Evolutionary conservation across 371 early-diverging fungal genomes (phyloP).

Genomic region (Batrachochytrium dendrobatidis): DNA sequence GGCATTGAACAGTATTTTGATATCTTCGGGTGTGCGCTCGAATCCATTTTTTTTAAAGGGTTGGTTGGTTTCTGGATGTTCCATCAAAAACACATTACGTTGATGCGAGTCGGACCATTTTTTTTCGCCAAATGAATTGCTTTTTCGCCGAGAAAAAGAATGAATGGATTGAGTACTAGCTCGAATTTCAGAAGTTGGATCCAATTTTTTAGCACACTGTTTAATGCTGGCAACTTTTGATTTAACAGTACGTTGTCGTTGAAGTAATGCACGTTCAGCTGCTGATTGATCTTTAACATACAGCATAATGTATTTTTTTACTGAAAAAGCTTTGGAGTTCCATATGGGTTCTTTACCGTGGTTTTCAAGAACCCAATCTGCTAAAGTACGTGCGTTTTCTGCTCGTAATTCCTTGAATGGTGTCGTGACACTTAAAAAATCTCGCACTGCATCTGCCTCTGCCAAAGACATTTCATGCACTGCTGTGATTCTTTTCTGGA

Average conservation of each 20-base stretch:
- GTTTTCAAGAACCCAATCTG: slow-evolving; percentile 5
- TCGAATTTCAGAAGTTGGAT: neutral
- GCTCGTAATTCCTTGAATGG: neutral
- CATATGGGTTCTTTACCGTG: slow-evolving; percentile 10
- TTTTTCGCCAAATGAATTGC: no score
- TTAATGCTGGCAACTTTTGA: neutral
- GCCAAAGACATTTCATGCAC: neutral
- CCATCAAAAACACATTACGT: neutral
- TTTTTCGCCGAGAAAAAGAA: neutral
- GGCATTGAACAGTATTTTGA: slow-evolving; percentile 15
- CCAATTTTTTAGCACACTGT: neutral
- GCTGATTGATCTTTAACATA: slow-evolving; percentile 10
- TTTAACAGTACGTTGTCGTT: neutral
- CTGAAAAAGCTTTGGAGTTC: slow-evolving; percentile 17
- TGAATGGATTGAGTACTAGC: neutral
- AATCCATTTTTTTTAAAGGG: slow-evolving; percentile 13
- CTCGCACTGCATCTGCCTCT: slow-evolving; percentile 1
- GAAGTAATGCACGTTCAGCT: neutral
- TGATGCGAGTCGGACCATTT: no score
- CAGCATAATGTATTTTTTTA: slow-evolving; percentile 13
- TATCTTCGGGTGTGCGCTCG: slow-evolving; percentile 23
- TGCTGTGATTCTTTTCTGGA: slow-evolving; percentile 1
- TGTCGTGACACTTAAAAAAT: neutral
- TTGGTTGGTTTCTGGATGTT: slow-evolving; percentile 1
- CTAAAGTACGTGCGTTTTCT: neutral